Conservation (phyloP, 345 rosid species). For the Aquilaria yunnanensis region DNA sequence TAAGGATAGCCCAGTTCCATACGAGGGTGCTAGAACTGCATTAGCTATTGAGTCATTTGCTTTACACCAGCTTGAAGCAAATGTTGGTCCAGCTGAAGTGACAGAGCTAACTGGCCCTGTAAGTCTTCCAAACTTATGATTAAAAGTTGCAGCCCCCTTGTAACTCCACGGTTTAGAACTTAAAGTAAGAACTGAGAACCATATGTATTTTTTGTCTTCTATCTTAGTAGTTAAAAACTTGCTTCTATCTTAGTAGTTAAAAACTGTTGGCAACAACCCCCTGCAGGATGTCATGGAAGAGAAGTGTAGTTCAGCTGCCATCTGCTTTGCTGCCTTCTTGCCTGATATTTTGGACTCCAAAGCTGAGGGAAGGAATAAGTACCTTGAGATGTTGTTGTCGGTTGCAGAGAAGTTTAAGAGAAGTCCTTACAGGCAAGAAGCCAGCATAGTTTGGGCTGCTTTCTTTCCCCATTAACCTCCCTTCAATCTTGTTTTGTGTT, state of each 20-base stretch:
- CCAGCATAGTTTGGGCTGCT: background rate
- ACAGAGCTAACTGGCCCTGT: conserved; percentile 80
- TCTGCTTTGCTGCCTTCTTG: conserved; percentile 89
- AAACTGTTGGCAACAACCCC: background rate
- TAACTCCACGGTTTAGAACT: no score
- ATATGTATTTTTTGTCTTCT: background rate
- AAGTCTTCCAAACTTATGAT: conserved; percentile 21
- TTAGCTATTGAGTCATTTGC: conserved; percentile 88
- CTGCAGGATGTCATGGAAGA: conserved; percentile 77
- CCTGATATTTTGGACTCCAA: conserved; percentile 95
- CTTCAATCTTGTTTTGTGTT: background rate
- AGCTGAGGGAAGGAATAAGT: conserved; percentile 92
- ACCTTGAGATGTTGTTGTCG: conserved; percentile 60
- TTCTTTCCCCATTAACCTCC: background rate
- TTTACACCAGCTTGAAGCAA: conserved; percentile 76
- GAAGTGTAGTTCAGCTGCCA: conserved; percentile 89
- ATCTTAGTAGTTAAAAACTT: background rate
- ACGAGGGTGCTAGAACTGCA: conserved; percentile 91
- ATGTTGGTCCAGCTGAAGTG: conserved; percentile 78
- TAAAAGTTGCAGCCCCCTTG: conserved; percentile 1
- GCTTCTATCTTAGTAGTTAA: background rate
- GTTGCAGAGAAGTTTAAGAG: conserved; percentile 86
- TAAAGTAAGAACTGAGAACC: no score
- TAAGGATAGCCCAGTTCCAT: conserved; percentile 72
- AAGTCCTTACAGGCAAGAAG: conserved; percentile 72